phyloP scores from a whole-genome alignment of 352 stramenopile genomes.

The Phytophthora palmivora region DNA sequence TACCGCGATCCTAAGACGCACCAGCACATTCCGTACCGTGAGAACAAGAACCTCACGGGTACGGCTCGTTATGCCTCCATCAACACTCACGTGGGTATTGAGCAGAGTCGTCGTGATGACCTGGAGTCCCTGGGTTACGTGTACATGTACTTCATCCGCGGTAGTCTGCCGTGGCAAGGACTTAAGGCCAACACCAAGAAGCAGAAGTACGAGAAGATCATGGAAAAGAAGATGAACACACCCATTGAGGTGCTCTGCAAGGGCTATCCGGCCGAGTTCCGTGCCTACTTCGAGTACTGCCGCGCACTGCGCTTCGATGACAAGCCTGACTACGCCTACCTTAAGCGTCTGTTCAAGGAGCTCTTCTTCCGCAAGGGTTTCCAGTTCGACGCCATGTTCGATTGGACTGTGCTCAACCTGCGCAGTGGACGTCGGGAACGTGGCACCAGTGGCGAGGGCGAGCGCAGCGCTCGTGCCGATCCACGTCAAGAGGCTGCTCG shows the following conservation, averaged over 20 bases:
- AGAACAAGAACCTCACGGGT: slow-evolving; percentile 94
- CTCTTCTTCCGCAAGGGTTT: slow-evolving; percentile 99
- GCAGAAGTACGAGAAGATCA: slow-evolving; percentile 98
- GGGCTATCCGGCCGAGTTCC: slow-evolving; percentile 96
- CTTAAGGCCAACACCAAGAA: slow-evolving; percentile 96
- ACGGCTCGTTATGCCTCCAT: slow-evolving; percentile 98
- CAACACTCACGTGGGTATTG: slow-evolving; percentile 98
- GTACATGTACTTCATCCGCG: slow-evolving; percentile 95
- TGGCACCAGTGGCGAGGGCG: slow-evolving; percentile 65
- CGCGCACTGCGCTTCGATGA: slow-evolving; percentile 87
- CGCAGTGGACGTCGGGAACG: slow-evolving; percentile 71
- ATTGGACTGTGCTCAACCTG: slow-evolving; percentile 97
- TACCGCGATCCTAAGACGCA: slow-evolving; percentile 91
- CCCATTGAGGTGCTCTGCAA: slow-evolving; percentile 94
- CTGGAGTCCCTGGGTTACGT: slow-evolving; percentile 97
- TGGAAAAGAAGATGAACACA: slow-evolving; percentile 99
- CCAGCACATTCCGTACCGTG: slow-evolving; percentile 92
- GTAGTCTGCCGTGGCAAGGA: slow-evolving; percentile 97
- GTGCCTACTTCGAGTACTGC: slow-evolving; percentile 97
- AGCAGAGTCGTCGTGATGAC: slow-evolving; percentile 97
- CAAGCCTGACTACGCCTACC: slow-evolving; percentile 90
- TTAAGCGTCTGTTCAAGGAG: slow-evolving; percentile 98
- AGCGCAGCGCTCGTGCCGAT: slow-evolving; percentile 69
- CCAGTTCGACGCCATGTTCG: slow-evolving; percentile 99
- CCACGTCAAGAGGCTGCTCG: slow-evolving; percentile 56